phyloP scores from a whole-genome alignment of 768 basidiomycete species.

The Lactifluus hygrophoroides region DNA sequence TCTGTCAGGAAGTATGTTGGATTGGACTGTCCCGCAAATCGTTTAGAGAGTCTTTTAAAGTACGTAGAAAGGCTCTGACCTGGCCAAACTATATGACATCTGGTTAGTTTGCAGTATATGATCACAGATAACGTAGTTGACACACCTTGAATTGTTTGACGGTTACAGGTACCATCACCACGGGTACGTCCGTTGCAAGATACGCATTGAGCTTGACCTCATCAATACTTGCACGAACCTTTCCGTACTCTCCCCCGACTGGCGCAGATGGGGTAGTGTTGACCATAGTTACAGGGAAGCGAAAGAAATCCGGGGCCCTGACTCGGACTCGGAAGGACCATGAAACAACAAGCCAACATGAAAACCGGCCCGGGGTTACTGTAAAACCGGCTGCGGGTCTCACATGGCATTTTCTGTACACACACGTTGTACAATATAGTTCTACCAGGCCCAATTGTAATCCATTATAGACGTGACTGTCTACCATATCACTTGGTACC shows the following conservation, averaged over 20 bases:
- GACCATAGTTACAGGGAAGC: not conserved
- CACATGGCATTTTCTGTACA: no score
- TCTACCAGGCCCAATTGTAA: no score
- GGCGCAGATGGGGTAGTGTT: constrained; percentile 30
- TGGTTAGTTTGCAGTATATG: not conserved
- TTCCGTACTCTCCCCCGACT: constrained; percentile 70
- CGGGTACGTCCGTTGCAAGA: constrained; percentile 46
- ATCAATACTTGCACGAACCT: constrained; percentile 63
- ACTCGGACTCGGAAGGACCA: no score
- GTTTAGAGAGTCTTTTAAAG: not conserved
- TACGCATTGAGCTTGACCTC: constrained; percentile 55
- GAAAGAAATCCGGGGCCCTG: no score
- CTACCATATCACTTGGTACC: no score
- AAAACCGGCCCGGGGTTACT: no score
- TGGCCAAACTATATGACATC: constrained; percentile 64
- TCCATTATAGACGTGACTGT: no score
- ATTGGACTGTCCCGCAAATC: constrained; percentile 55
- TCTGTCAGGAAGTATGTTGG: constrained; percentile 93
- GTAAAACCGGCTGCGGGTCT: no score
- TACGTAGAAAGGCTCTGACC: constrained; percentile 36
- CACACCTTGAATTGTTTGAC: constrained; percentile 92
- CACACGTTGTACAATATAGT: no score
- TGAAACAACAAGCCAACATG: no score
- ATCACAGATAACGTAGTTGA: not conserved
- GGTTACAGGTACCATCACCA: constrained; percentile 53